phyloP scores from a whole-genome alignment of 116 monocot genomes.

The Trichopus zeylanicus region DNA sequence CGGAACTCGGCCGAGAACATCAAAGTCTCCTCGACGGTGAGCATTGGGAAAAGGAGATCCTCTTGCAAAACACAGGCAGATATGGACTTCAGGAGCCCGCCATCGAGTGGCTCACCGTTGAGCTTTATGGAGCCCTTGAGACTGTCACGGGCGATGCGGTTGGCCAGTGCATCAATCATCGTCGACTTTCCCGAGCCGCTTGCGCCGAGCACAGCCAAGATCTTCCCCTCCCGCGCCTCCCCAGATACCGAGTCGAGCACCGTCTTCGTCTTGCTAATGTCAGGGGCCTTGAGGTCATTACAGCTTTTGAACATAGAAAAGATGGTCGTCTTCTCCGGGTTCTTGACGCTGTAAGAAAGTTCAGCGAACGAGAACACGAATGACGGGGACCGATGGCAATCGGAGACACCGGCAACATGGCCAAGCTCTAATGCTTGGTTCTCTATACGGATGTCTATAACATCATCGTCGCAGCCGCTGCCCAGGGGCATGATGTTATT shows the following conservation, averaged over 20 bases:
- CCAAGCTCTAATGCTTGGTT: no score
- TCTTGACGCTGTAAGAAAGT: constrained; percentile 46
- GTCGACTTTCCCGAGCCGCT: constrained; percentile 83
- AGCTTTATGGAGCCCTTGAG: constrained; percentile 46
- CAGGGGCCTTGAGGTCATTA: no score
- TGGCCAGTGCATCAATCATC: constrained; percentile 78
- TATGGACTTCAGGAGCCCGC: constrained; percentile 41
- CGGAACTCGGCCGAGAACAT: constrained; percentile 87
- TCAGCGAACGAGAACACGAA: constrained; percentile 41
- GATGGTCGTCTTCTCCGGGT: constrained; percentile 7
- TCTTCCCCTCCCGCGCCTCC: no score
- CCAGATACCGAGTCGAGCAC: no score
- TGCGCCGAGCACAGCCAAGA: no score
- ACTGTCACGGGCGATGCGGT: no score
- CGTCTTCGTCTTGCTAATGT: constrained; percentile 11
- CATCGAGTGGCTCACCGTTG: constrained; percentile 45
- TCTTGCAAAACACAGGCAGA: constrained; percentile 91
- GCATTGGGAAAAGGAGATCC: constrained; percentile 81
- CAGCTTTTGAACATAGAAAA: no score
- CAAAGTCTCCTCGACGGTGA: constrained; percentile 81
- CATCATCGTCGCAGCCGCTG: no score
- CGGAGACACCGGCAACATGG: no score
- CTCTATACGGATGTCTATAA: no score
- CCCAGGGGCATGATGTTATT: no score
- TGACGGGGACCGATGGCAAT: constrained; percentile 4